Evolutionary conservation across 2,329 filamentous ascomycete genomes (phyloP).

Genomic region (Colletotrichum scovillei): DNA sequence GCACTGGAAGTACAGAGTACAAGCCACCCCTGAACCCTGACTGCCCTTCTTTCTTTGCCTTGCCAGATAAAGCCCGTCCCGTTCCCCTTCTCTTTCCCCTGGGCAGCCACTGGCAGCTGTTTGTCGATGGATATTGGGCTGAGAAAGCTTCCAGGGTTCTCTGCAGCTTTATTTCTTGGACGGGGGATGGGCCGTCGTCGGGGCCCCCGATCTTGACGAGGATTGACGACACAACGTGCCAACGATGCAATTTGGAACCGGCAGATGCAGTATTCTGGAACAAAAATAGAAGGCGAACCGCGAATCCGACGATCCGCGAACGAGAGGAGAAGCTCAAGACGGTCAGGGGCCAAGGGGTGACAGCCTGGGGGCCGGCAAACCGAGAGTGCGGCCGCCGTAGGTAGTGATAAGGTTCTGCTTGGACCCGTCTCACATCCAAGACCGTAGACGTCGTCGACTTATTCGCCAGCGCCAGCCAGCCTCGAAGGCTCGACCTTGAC

Average conservation of each 20-base stretch:
- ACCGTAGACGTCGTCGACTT: background rate
- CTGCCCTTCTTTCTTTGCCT: background rate
- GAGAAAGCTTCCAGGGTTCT: conserved; percentile 8
- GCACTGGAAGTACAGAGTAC: background rate
- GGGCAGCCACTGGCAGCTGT: conserved; percentile 1
- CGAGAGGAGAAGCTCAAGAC: background rate
- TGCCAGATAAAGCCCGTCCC: conserved; percentile 18
- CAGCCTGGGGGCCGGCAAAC: background rate
- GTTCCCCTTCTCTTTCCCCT: conserved; percentile 4
- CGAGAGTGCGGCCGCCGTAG: background rate
- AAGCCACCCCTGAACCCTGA: conserved; percentile 8
- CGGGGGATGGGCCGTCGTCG: conserved; percentile 14
- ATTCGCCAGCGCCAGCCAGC: background rate
- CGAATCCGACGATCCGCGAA: background rate
- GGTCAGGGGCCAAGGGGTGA: background rate
- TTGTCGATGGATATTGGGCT: conserved; percentile 19
- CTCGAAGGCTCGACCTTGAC: conserved; percentile 6
- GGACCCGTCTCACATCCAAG: conserved; percentile 23
- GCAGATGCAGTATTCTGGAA: conserved; percentile 16
- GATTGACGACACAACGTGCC: conserved; percentile 5
- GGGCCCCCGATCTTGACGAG: conserved; percentile 17
- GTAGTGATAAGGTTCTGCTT: conserved; percentile 29
- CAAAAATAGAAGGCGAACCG: conserved; percentile 31
- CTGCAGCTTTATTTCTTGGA: background rate
- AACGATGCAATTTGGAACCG: conserved; percentile 2